phyloP scores from a whole-genome alignment of 176 grass and related monocot species.

The Dactylis glomerata region DNA sequence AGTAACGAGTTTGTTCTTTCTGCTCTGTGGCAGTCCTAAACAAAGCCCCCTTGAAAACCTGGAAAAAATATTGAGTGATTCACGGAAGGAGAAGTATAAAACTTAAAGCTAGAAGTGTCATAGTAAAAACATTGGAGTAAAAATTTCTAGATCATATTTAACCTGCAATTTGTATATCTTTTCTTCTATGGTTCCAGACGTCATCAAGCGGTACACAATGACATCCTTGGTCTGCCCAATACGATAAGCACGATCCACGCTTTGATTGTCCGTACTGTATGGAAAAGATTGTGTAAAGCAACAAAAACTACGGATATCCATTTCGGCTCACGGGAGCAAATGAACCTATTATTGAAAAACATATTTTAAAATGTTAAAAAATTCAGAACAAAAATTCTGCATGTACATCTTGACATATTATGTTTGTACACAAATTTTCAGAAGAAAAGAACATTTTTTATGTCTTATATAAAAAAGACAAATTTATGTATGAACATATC shows the following conservation, averaged over 20 bases:
- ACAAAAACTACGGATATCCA: too few relatives aligned
- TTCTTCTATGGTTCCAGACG: slow-evolving; percentile 92
- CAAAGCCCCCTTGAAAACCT: slow-evolving; percentile 91
- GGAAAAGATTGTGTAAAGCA: neutral
- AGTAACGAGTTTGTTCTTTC: slow-evolving; percentile 97
- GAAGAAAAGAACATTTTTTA: too few relatives aligned
- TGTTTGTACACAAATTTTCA: too few relatives aligned
- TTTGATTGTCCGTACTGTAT: slow-evolving; percentile 89
- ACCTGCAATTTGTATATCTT: slow-evolving; percentile 99
- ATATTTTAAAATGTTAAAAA: too few relatives aligned
- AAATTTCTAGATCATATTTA: slow-evolving; percentile 5
- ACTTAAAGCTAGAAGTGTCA: neutral
- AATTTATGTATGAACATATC: too few relatives aligned
- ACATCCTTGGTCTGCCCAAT: slow-evolving; percentile 97
- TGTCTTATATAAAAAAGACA: too few relatives aligned
- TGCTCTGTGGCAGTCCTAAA: slow-evolving; percentile 98
- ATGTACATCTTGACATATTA: too few relatives aligned
- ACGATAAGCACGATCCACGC: slow-evolving; percentile 89
- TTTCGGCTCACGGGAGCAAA: too few relatives aligned
- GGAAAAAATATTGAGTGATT: neutral
- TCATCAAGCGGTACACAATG: slow-evolving; percentile 91
- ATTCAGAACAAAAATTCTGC: too few relatives aligned
- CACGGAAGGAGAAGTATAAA: neutral
- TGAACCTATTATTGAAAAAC: too few relatives aligned
- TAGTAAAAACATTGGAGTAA: neutral